Evolutionary conservation across 202 grass and related monocot species (phyloP).

Genomic region (Zoysia matrella): DNA sequence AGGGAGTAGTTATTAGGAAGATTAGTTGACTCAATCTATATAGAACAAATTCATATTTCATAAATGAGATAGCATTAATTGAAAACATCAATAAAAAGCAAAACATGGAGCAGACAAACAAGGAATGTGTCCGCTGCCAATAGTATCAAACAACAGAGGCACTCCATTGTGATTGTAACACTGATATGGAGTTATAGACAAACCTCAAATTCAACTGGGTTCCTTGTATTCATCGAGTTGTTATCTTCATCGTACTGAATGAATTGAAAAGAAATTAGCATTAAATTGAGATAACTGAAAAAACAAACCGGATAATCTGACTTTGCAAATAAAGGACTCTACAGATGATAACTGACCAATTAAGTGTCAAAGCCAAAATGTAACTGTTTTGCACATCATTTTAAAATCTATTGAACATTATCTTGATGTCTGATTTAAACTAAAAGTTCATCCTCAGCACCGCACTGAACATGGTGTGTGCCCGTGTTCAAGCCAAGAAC

Average conservation of each 20-base stretch:
- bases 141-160: too few species aligned
- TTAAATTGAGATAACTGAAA: neutral
- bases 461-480: neutral
- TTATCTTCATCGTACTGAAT: conserved; percentile 48
- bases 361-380: neutral
- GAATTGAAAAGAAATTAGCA: conserved; percentile 39
- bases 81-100: neutral
- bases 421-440: conserved; percentile 1
- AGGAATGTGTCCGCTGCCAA: too few species aligned
- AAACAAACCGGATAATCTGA: conserved; percentile 3
- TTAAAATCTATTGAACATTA: neutral
- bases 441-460: neutral
- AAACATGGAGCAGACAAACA: conserved; percentile 4
- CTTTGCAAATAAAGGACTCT: conserved; percentile 1
- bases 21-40: neutral
- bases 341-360: neutral
- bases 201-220: conserved; percentile 56
- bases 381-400: neutral
- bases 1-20: neutral
- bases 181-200: conserved; percentile 15
- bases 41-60: neutral
- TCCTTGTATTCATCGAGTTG: conserved; percentile 50
- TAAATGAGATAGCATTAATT: conserved; percentile 3
- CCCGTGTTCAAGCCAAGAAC: neutral
- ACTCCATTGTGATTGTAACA: neutral